These are phyloP conservation scores for Cymodocea nodosa DNA, from an alignment of 116 monocot species.

Conservation along the genomic window DNA sequence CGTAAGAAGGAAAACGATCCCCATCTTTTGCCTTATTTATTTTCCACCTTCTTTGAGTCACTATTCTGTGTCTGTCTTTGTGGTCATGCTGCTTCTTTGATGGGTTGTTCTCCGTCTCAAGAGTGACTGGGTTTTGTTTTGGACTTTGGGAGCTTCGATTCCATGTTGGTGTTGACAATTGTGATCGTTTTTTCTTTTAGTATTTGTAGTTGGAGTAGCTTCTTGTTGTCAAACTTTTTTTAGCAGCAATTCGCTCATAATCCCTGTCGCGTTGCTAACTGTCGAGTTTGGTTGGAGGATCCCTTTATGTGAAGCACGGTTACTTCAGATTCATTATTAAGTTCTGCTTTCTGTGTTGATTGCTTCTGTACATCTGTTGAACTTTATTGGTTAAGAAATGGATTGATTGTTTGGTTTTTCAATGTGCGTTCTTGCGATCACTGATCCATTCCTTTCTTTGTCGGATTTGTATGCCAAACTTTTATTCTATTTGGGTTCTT, in stretches of 20 bases:
- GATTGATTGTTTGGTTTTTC: too few species aligned
- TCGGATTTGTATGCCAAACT: too few species aligned
- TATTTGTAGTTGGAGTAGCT: not conserved
- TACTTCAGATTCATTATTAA: too few species aligned
- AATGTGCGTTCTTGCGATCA: too few species aligned
- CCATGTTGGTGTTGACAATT: not conserved
- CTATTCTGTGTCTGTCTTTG: not conserved
- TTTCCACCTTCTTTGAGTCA: not conserved
- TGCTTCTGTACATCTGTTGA: too few species aligned
- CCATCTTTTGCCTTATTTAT: not conserved
- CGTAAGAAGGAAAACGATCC: slow-evolving; percentile 23
- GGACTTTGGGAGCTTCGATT: not conserved
- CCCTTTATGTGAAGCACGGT: not conserved
- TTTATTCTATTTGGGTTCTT: too few species aligned
- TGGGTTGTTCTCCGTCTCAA: not conserved
- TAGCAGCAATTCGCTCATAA: not conserved
- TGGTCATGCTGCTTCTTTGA: not conserved
- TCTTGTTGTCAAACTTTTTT: not conserved
- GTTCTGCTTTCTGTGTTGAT: too few species aligned
- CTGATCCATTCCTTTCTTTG: too few species aligned
- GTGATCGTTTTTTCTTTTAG: not conserved
- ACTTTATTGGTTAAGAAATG: too few species aligned
- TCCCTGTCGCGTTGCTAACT: not conserved
- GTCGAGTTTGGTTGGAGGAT: not conserved
- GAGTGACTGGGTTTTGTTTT: slow-evolving; percentile 1